Evolutionary conservation across 306 rosid species (phyloP).

Genomic region (Malus sylvestris): DNA sequence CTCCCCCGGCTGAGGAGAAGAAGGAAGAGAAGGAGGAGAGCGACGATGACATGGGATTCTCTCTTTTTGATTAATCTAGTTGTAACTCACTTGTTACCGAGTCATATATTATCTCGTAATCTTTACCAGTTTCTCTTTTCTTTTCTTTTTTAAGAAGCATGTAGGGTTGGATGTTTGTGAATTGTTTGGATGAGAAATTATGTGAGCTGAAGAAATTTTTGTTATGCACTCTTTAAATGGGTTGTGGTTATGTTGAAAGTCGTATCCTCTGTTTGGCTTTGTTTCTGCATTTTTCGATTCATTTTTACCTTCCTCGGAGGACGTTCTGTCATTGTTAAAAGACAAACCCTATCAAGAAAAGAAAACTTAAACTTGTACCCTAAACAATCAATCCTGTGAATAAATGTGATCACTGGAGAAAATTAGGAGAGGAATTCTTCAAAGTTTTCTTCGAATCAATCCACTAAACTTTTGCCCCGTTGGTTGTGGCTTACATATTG

Average conservation of each 20-base stretch:
- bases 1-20: slow-evolving; percentile 33
- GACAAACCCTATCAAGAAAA: too few species aligned
- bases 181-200: slow-evolving; percentile 20
- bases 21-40: slow-evolving; percentile 65
- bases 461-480: too few species aligned
- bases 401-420: too few species aligned
- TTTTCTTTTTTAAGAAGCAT: background rate
- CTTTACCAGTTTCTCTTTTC: slow-evolving; percentile 11
- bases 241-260: background rate
- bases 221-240: background rate
- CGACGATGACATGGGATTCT: slow-evolving; percentile 75
- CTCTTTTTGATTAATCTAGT: slow-evolving; percentile 70
- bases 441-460: too few species aligned
- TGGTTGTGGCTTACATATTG: too few species aligned
- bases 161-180: slow-evolving; percentile 18
- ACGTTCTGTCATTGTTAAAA: too few species aligned
- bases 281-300: background rate
- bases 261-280: background rate
- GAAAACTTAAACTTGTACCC: too few species aligned
- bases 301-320: too few species aligned
- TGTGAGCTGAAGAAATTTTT: slow-evolving; percentile 8
- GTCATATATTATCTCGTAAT: background rate
- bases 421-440: too few species aligned
- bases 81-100: background rate
- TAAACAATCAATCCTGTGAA: too few species aligned